Conservation (phyloP, 2,329 filamentous ascomycete genomes). For the Colletotrichum orbiculare region DNA sequence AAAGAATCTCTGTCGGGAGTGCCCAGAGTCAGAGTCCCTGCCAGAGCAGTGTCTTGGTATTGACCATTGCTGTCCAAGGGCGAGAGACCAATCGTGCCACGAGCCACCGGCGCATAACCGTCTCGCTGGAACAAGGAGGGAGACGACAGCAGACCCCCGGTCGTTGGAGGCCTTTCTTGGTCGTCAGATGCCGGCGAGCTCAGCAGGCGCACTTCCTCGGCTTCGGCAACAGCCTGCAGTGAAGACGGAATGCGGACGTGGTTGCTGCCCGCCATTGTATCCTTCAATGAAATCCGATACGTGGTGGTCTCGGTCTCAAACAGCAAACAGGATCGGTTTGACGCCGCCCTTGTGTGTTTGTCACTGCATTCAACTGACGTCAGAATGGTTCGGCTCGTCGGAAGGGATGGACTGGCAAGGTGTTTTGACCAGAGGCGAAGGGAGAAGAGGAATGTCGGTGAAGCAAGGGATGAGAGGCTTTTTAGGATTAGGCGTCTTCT, state of each 20-base stretch:
- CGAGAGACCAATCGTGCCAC: conserved; percentile 30
- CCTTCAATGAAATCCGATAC: neutral
- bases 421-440: too few relatives aligned
- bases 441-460: too few relatives aligned
- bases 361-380: neutral
- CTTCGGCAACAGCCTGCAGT: conserved; percentile 23
- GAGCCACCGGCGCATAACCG: conserved; percentile 24
- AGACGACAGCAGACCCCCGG: conserved; percentile 15
- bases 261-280: conserved; percentile 12
- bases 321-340: neutral
- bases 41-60: conserved; percentile 2
- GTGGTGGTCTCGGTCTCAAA: conserved; percentile 10
- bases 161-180: neutral
- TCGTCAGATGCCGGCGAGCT: conserved; percentile 9
- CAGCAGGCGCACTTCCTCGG: conserved; percentile 17
- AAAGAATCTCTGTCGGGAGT: conserved; percentile 7
- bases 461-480: too few relatives aligned
- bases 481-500: too few relatives aligned
- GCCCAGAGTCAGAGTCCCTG: neutral
- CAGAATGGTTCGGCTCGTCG: neutral
- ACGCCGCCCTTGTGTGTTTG: too few relatives aligned
- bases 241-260: conserved; percentile 11
- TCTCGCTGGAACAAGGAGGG: conserved; percentile 21
- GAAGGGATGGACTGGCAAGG: too few relatives aligned
- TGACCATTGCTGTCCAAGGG: conserved; percentile 9